Evolutionary conservation across 192 early-diverging fungal species (phyloP).

Genomic region (Umbelopsis vinacea): DNA sequence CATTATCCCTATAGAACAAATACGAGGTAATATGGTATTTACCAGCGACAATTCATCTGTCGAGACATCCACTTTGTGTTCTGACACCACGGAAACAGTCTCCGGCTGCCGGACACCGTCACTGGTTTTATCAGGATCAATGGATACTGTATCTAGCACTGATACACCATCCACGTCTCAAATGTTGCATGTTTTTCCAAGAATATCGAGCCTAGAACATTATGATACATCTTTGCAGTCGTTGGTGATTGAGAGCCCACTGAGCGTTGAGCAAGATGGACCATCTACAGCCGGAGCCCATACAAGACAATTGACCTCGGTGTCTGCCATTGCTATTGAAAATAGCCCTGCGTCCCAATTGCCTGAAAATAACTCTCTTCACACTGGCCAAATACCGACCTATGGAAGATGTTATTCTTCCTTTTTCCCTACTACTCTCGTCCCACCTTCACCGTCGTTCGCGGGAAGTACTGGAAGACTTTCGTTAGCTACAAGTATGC

Average conservation of each 20-base stretch:
- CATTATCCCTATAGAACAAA: too few relatives aligned
- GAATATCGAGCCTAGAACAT: background rate
- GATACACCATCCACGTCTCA: background rate
- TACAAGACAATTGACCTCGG: background rate
- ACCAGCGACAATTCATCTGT: too few relatives aligned
- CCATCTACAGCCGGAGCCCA: background rate
- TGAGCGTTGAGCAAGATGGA: background rate
- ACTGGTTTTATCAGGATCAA: background rate
- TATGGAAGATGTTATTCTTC: slow-evolving; percentile 18
- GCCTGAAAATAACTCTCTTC: background rate
- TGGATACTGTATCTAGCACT: background rate
- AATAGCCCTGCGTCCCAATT: too few relatives aligned
- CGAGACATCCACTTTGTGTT: too few relatives aligned
- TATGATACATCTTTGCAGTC: background rate
- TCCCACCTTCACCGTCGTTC: background rate
- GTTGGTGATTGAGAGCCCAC: background rate
- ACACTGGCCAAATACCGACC: background rate
- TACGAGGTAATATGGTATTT: too few relatives aligned
- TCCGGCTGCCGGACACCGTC: background rate
- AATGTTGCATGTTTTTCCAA: background rate
- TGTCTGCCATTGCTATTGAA: too few relatives aligned
- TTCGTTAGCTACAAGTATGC: background rate
- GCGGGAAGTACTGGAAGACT: background rate
- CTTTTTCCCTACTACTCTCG: background rate
- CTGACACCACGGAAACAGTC: background rate